Conservation (phyloP, 176 grass and related monocot genomes). For the Oropetium thomaeum region DNA sequence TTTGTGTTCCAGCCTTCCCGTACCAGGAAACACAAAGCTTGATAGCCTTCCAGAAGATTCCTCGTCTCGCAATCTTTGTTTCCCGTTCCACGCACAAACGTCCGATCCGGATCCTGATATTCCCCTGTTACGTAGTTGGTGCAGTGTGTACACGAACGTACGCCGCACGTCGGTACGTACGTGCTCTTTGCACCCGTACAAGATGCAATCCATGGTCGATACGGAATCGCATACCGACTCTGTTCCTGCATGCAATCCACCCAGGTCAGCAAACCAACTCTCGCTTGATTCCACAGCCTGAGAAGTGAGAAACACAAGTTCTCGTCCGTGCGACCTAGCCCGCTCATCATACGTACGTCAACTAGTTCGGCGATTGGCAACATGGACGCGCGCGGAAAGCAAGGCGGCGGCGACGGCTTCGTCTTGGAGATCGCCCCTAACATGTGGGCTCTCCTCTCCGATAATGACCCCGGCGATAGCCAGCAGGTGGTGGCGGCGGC, state of each 20-base stretch:
- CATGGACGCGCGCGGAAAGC: not conserved
- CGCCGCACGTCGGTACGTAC: too few species aligned
- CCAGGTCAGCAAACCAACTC: too few species aligned
- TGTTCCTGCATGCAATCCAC: too few species aligned
- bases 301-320: too few species aligned
- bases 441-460: slow-evolving; percentile 17
- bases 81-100: too few species aligned
- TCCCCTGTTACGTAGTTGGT: not conserved
- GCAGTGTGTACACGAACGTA: not conserved
- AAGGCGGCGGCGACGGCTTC: not conserved
- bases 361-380: too few species aligned
- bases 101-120: not conserved
- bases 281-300: too few species aligned
- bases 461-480: slow-evolving; percentile 16
- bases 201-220: not conserved
- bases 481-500: too few species aligned
- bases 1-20: too few species aligned
- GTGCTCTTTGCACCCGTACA: not conserved
- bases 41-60: not conserved
- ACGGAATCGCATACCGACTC: not conserved
- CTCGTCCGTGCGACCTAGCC: too few species aligned
- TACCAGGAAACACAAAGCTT: too few species aligned
- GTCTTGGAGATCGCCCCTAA: not conserved
- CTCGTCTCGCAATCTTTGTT: not conserved
- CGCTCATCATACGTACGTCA: too few species aligned